A percentile compares a stretch with the other conserved stretches of the same genome.
Conservation (phyloP, 139 green algal species). For the Picochlorum sp. region DNA sequence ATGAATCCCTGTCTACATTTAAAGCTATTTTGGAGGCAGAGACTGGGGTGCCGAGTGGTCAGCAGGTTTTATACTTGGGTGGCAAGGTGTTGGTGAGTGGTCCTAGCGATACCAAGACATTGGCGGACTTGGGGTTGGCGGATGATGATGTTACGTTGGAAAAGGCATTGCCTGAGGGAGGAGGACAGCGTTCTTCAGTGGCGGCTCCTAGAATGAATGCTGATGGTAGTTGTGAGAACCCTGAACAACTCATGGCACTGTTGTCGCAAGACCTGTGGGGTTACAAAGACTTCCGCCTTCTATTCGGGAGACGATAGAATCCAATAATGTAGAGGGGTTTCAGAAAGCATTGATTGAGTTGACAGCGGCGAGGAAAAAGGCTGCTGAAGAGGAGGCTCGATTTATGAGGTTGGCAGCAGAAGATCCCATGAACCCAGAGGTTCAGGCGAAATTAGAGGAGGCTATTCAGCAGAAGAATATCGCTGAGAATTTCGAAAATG, state of each 20-base stretch:
- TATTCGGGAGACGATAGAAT: conserved; percentile 10
- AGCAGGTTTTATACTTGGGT: conserved; percentile 56
- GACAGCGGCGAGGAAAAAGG: conserved; percentile 20
- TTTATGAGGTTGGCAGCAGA: conserved; percentile 46
- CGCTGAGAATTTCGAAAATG: conserved; percentile 76
- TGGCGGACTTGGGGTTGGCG: conserved; percentile 34
- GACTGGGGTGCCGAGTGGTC: conserved; percentile 35
- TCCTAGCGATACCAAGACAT: conserved; percentile 16
- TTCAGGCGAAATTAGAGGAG: conserved; percentile 71
- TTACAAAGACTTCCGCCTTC: conserved; percentile 8
- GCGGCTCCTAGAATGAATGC: conserved; percentile 6
- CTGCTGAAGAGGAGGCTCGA: conserved; percentile 22
- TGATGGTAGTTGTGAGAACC: conserved; percentile 13
- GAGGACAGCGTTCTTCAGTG: not conserved
- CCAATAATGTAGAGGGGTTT: conserved; percentile 6
- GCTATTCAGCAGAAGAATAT: conserved; percentile 81
- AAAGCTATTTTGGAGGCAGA: conserved; percentile 75
- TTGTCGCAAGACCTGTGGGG: conserved; percentile 7
- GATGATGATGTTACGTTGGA: conserved; percentile 55
- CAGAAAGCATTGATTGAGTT: conserved; percentile 6
- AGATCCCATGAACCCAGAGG: conserved; percentile 84
- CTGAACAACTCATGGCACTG: conserved; percentile 18
- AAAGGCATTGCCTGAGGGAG: not conserved
- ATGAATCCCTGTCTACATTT: conserved; percentile 45
- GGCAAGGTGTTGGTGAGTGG: conserved; percentile 25